These are phyloP conservation scores for Podila epigama DNA, from an alignment of 192 early-diverging fungal species.

Conservation along the genomic window DNA sequence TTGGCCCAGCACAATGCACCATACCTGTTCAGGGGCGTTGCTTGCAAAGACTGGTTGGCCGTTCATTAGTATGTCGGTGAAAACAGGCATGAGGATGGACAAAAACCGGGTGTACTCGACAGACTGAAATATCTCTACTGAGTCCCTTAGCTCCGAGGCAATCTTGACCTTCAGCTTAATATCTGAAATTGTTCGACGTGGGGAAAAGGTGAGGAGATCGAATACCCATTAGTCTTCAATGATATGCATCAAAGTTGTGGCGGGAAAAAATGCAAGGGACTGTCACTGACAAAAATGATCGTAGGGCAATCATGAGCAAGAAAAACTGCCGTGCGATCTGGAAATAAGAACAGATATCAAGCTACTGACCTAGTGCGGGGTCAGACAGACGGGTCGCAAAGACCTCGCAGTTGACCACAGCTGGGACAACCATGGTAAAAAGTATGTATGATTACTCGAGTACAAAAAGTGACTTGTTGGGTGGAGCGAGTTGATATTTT, in stretches of 20 bases:
- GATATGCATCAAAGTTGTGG: not conserved
- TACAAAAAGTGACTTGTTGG: too few relatives aligned
- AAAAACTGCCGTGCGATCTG: not conserved
- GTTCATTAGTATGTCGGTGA: constrained; percentile 76
- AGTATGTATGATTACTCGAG: too few relatives aligned
- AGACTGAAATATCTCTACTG: constrained; percentile 89
- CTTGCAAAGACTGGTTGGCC: constrained; percentile 77
- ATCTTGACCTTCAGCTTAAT: constrained; percentile 78
- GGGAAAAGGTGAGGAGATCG: not conserved
- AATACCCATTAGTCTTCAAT: not conserved
- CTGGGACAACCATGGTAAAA: constrained; percentile 33
- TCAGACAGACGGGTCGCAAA: constrained; percentile 61
- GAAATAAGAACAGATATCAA: too few relatives aligned
- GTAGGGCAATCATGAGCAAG: too few relatives aligned
- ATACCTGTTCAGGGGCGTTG: constrained; percentile 78
- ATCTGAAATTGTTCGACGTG: not conserved
- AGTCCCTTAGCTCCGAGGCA: constrained; percentile 87
- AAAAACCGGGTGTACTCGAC: constrained; percentile 85
- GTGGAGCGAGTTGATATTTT: too few relatives aligned
- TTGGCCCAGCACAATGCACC: not conserved
- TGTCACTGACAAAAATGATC: too few relatives aligned
- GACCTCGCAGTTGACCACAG: constrained; percentile 52
- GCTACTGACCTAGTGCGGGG: constrained; percentile 53
- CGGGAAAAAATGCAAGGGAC: not conserved
- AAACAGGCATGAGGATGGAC: constrained; percentile 81